phyloP scores from a whole-genome alignment of 2,329 filamentous ascomycete species.

The Zalaria obscura region DNA sequence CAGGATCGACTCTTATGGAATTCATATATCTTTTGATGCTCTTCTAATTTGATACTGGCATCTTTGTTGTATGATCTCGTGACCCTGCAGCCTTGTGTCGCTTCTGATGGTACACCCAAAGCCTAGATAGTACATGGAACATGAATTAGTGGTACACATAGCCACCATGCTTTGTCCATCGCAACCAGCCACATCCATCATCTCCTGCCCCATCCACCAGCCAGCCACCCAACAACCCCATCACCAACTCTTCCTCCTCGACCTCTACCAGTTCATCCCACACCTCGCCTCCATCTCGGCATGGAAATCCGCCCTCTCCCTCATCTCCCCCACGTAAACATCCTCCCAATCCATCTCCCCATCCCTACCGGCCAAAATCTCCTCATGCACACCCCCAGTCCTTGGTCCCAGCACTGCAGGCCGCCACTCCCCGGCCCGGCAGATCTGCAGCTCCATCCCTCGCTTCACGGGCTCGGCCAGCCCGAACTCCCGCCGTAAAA shows the following conservation, averaged over 20 bases:
- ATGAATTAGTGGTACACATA: background rate
- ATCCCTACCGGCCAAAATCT: constrained; percentile 73
- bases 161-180: background rate
- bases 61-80: too few species aligned
- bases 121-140: background rate
- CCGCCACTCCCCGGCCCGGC: constrained; percentile 64
- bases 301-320: constrained; percentile 60
- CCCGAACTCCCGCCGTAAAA: constrained; percentile 74
- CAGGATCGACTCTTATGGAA: too few species aligned
- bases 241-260: background rate
- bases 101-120: too few species aligned
- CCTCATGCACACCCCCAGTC: constrained; percentile 59
- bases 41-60: too few species aligned
- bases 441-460: constrained; percentile 90
- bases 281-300: constrained; percentile 89
- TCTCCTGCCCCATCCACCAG: background rate
- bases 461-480: constrained; percentile 84
- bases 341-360: constrained; percentile 80
- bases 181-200: background rate
- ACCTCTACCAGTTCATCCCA: constrained; percentile 50
- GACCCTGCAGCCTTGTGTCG: too few species aligned
- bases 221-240: background rate
- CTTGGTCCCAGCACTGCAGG: constrained; percentile 52
- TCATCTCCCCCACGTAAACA: constrained; percentile 67
- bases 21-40: too few species aligned